These are phyloP conservation scores for Rubia occidens DNA, from an alignment of 305 asterid genomes.

Conservation along the genomic window DNA sequence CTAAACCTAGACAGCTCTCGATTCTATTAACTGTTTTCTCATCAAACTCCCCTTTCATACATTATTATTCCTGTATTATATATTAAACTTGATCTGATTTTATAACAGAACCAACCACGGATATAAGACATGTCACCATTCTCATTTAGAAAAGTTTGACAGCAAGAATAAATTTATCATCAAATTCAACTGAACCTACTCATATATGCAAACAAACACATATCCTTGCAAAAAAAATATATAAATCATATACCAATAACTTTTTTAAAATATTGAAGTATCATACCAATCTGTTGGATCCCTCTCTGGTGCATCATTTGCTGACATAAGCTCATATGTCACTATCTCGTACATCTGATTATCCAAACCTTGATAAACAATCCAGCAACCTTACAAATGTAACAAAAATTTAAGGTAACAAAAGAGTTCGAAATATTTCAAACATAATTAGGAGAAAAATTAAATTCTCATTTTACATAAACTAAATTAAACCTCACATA, in stretches of 20 bases:
- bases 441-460: neutral
- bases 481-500: neutral
- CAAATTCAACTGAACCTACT: neutral
- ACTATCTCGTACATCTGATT: slow-evolving; percentile 51
- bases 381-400: slow-evolving; percentile 43
- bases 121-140: neutral
- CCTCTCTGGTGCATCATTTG: slow-evolving; percentile 91
- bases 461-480: neutral
- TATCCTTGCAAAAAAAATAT: slow-evolving; percentile 5
- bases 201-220: neutral
- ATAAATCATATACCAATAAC: slow-evolving; percentile 33
- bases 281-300: slow-evolving; percentile 93
- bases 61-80: neutral
- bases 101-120: neutral
- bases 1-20: neutral
- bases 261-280: neutral
- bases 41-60: neutral
- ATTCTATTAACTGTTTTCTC: neutral
- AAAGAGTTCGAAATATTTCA: neutral
- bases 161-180: neutral
- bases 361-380: slow-evolving; percentile 50
- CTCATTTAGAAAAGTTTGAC: neutral
- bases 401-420: neutral
- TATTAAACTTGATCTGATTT: neutral
- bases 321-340: slow-evolving; percentile 85